These are phyloP conservation scores for Curvularia sp. DNA, from an alignment of 2,329 filamentous ascomycete genomes.

Conservation along the genomic window DNA sequence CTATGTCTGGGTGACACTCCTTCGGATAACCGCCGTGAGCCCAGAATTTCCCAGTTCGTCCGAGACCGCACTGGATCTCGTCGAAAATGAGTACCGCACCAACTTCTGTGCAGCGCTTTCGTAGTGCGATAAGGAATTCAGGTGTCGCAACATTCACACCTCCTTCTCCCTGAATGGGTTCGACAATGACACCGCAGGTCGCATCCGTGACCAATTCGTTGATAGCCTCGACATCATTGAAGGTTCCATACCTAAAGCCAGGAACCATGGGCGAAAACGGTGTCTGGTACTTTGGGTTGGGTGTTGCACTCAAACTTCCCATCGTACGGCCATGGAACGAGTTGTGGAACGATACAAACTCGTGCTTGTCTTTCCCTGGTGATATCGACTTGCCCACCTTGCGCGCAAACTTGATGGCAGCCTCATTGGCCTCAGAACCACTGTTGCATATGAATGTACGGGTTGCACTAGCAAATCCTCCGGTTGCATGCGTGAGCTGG, in stretches of 20 bases:
- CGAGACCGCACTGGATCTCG: conserved; percentile 95
- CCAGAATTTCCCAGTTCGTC: conserved; percentile 88
- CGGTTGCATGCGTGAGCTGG: conserved; percentile 77
- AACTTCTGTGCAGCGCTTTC: conserved; percentile 81
- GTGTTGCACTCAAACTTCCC: conserved; percentile 93
- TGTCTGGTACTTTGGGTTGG: conserved; percentile 96
- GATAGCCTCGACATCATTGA: conserved; percentile 80
- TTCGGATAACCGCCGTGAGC: conserved; percentile 77
- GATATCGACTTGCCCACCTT: conserved; percentile 83
- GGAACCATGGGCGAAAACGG: conserved; percentile 96
- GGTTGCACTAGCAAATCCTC: conserved; percentile 79
- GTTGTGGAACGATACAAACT: conserved; percentile 88
- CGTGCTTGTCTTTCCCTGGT: conserved; percentile 73
- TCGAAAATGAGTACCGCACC: conserved; percentile 92
- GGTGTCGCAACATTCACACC: conserved; percentile 84
- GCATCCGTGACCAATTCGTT: conserved; percentile 77
- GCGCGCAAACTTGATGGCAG: conserved; percentile 93
- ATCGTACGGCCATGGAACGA: conserved; percentile 98
- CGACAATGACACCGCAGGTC: conserved; percentile 93
- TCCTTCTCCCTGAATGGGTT: conserved; percentile 97
- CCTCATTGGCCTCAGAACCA: conserved; percentile 95
- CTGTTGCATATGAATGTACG: conserved; percentile 96
- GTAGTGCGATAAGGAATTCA: conserved; percentile 85
- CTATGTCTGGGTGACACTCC: conserved; percentile 88
- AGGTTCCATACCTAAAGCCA: conserved; percentile 84